phyloP scores from a whole-genome alignment of 306 rosid species.

The Lablab purpureus region DNA sequence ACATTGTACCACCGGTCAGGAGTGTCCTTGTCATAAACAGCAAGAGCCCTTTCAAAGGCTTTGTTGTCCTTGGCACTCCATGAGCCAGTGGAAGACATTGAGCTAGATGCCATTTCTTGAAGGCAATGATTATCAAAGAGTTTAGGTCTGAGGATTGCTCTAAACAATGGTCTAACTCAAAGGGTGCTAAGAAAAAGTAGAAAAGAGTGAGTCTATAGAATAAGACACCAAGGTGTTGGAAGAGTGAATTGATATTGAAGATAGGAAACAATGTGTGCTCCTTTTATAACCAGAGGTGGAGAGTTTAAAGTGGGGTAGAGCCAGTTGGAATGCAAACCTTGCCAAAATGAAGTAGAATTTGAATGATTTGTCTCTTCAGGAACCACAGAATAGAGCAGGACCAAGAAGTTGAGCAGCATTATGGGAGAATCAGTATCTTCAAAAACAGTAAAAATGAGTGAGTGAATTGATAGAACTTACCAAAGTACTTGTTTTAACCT shows the following conservation, averaged over 20 bases:
- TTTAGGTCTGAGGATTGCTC: neutral
- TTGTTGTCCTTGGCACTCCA: constrained; percentile 91
- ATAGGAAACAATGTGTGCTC: constrained; percentile 50
- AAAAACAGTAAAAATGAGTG: constrained; percentile 34
- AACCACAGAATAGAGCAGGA: constrained; percentile 64
- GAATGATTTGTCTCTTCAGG: constrained; percentile 65
- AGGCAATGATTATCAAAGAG: neutral
- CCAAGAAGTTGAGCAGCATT: constrained; percentile 52
- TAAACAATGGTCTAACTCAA: neutral
- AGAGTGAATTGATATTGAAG: constrained; percentile 40
- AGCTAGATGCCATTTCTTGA: constrained; percentile 70
- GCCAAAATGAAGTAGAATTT: constrained; percentile 54
- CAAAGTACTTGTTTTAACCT: neutral
- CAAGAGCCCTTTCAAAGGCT: constrained; percentile 91
- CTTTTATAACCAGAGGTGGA: constrained; percentile 60
- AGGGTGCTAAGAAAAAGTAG: neutral
- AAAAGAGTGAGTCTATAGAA: constrained; percentile 33
- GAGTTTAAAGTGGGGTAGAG: constrained; percentile 50
- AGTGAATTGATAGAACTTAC: constrained; percentile 35
- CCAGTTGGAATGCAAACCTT: constrained; percentile 64
- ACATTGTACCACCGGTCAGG: constrained; percentile 89
- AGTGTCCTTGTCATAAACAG: constrained; percentile 85
- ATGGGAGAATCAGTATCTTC: constrained; percentile 61
- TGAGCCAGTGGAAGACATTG: constrained; percentile 71
- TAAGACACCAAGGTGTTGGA: constrained; percentile 33